Evolutionary conservation across 768 basidiomycete species (phyloP), one percentile per base, ranked within the genome.

Genomic region (Phanerodontia chrysosporium): DNA sequence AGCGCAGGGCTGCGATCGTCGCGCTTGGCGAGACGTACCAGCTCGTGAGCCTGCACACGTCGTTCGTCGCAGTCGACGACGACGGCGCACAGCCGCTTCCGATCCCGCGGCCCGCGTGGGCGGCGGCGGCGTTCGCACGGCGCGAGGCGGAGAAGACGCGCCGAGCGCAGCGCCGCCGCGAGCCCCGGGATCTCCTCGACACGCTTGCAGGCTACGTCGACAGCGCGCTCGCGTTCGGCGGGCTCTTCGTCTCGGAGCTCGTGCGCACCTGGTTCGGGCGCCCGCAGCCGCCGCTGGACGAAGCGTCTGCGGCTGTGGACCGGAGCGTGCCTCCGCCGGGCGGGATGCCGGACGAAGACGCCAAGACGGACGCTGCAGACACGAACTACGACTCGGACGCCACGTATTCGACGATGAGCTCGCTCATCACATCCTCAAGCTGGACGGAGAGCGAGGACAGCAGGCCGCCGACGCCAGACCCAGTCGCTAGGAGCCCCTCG

Each of bases 21-120:
- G 73, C 74, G 29, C 73, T 86, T 1, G 85, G 82, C 7, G 69
- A 76, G 59, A 69, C 68, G 29, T 85, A 86, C 60, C 79, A 80
- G 58, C 75, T 86, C 51, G 77, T 74, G 1, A 85, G 80, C 66
- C 65, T 65, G 29, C 68, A 80, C 61, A 86, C 85, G 0, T 83
- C 82, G 2, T 86, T 85, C 63, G 70, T 86, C 51, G 83, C 82
- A 0, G 71, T 82, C 16, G 58, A 58, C 9, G 69, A 63, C 49
- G 58, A 67, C 27, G 69, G 72, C 39, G 36, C 18, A 45, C 24
- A 7, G 44, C 21, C 16, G 29, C 45, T 29, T 21, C 45, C 30
- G 1, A 45, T 56, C 18, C 44, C 55, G 1, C 55, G 55, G 16
- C 42, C 44, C 10, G 44, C 45, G 24, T 51, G 30, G 52, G 22